Conservation (phyloP, 108 stramenopile genomes). For the Schizochytrium sp. region DNA sequence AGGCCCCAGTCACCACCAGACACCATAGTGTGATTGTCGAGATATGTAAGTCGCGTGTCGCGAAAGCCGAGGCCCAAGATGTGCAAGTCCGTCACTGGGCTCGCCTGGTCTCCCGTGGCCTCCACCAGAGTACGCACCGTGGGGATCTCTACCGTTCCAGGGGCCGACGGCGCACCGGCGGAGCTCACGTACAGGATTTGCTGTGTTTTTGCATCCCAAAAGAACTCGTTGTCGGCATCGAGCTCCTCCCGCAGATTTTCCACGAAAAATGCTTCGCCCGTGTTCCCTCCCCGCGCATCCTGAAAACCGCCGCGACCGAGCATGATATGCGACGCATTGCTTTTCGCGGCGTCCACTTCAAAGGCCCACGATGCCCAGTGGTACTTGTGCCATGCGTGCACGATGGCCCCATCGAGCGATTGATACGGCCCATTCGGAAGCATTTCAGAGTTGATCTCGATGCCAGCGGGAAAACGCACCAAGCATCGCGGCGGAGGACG, state of each 20-base stretch:
- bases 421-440: background rate
- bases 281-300: background rate
- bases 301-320: constrained; percentile 18
- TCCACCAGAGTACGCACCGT: background rate
- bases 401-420: background rate
- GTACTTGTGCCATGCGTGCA: background rate
- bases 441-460: background rate
- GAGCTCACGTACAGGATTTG: background rate
- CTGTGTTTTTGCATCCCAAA: background rate
- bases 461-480: background rate
- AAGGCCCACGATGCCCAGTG: constrained; percentile 24
- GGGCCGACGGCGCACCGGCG: background rate
- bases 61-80: constrained; percentile 10
- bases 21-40: background rate
- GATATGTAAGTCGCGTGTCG: constrained; percentile 1
- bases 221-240: constrained; percentile 27
- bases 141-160: background rate
- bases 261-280: background rate
- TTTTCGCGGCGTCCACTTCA: background rate
- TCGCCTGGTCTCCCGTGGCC: background rate
- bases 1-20: background rate
- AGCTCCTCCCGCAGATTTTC: constrained; percentile 27
- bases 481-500: background rate
- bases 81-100: background rate
- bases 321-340: background rate